phyloP scores from a whole-genome alignment of 768 basidiomycete genomes.

The Leccinum variicolor region DNA sequence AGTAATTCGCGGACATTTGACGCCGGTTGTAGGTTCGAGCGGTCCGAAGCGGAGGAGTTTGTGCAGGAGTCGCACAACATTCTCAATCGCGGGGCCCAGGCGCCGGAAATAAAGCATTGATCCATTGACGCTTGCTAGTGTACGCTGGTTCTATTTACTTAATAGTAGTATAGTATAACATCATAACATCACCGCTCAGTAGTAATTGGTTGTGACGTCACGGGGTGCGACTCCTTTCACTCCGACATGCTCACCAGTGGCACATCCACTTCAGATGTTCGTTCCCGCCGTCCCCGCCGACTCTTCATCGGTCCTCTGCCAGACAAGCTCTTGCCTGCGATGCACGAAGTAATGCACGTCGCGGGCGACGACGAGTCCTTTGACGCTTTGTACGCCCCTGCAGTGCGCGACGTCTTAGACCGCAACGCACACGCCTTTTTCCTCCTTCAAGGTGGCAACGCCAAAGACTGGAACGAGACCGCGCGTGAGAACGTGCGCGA shows the following conservation, averaged over 20 bases:
- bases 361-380: constrained; percentile 29
- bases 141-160: constrained; percentile 2
- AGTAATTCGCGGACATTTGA: constrained; percentile 17
- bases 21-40: constrained; percentile 51
- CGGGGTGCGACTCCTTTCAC: not conserved
- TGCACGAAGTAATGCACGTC: constrained; percentile 28
- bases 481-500: constrained; percentile 48
- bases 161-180: constrained; percentile 8
- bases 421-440: constrained; percentile 65
- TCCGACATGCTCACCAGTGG: not conserved
- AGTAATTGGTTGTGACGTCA: constrained; percentile 26
- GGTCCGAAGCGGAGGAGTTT: constrained; percentile 63
- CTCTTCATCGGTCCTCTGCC: constrained; percentile 79
- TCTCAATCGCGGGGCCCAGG: constrained; percentile 33
- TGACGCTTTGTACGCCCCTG: constrained; percentile 36
- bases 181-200: constrained; percentile 22
- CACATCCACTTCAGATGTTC: not conserved
- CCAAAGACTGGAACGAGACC: constrained; percentile 63
- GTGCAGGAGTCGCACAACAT: constrained; percentile 59
- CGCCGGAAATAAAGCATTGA: constrained; percentile 28
- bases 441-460: constrained; percentile 57
- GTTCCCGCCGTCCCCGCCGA: constrained; percentile 31
- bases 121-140: constrained; percentile 2
- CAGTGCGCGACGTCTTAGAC: constrained; percentile 40
- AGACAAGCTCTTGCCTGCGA: constrained; percentile 47